phyloP scores from a whole-genome alignment of 2,329 filamentous ascomycete genomes.

The Rhynchosporium secalis region DNA sequence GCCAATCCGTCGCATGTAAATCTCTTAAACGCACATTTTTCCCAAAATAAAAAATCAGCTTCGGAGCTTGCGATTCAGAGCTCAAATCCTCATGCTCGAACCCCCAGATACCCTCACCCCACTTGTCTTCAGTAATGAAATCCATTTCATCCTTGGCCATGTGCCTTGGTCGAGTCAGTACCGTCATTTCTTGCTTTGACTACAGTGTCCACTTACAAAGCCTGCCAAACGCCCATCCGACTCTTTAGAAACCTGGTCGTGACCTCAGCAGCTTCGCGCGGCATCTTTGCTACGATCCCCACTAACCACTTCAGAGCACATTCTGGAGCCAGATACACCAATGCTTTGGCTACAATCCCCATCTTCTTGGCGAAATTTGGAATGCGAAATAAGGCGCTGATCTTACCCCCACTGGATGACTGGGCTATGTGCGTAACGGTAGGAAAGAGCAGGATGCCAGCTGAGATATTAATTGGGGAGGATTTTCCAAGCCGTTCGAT shows the following conservation, averaged over 20 bases:
- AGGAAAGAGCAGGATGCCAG: slow-evolving; percentile 69
- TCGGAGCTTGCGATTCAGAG: slow-evolving; percentile 41
- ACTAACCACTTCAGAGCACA: slow-evolving; percentile 47
- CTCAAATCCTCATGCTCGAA: slow-evolving; percentile 40
- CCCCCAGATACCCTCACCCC: slow-evolving; percentile 62
- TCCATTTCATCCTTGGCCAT: slow-evolving; percentile 61
- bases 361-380: slow-evolving; percentile 33
- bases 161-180: slow-evolving; percentile 38
- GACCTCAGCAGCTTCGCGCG: slow-evolving; percentile 48
- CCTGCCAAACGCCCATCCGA: slow-evolving; percentile 59
- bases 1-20: background rate
- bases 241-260: slow-evolving; percentile 57
- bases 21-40: slow-evolving; percentile 40
- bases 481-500: slow-evolving; percentile 46
- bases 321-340: slow-evolving; percentile 47
- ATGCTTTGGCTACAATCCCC: slow-evolving; percentile 30
- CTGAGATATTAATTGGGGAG: slow-evolving; percentile 34
- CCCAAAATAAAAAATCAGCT: slow-evolving; percentile 61
- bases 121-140: slow-evolving; percentile 58
- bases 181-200: background rate
- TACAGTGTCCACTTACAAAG: slow-evolving; percentile 43
- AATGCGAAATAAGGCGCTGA: slow-evolving; percentile 47
- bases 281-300: slow-evolving; percentile 48
- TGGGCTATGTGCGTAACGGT: slow-evolving; percentile 70
- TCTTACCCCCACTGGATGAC: slow-evolving; percentile 58